Conservation (phyloP, 345 rosid genomes). For the Salix viminalis region DNA sequence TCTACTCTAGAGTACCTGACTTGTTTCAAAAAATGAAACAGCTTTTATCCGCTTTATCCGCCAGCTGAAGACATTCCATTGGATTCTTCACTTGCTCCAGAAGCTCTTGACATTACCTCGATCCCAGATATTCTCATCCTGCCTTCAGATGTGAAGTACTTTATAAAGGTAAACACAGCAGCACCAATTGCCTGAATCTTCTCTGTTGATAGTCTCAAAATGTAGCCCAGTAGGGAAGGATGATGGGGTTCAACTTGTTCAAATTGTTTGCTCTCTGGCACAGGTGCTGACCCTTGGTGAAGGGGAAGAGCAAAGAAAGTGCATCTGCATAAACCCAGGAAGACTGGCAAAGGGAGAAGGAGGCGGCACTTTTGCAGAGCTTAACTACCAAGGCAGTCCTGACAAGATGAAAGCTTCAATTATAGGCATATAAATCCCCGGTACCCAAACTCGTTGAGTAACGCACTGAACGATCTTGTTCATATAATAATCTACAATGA, state of each 20-base stretch:
- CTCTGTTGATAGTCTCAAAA: background rate
- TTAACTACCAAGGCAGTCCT: conserved; percentile 50
- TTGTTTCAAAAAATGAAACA: conserved; percentile 26
- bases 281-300: conserved; percentile 64
- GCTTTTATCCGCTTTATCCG: conserved; percentile 86
- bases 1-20: background rate
- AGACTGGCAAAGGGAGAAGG: conserved; percentile 84
- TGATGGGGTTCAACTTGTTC: background rate
- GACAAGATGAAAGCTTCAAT: conserved; percentile 62
- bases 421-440: conserved; percentile 44
- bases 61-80: conserved; percentile 74
- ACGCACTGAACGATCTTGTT: background rate
- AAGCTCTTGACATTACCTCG: conserved; percentile 48
- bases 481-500: too few species aligned
- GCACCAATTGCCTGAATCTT: background rate
- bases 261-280: background rate
- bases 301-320: conserved; percentile 52
- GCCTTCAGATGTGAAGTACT: conserved; percentile 82
- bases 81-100: conserved; percentile 72
- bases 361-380: conserved; percentile 79
- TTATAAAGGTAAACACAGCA: conserved; percentile 50
- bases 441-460: background rate
- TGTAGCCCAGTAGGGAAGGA: background rate
- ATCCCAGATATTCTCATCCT: conserved; percentile 70
- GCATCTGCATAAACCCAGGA: conserved; percentile 83